phyloP scores from a whole-genome alignment of 2,329 filamentous ascomycete species.

The Tolypocladium cylindrosporum region DNA sequence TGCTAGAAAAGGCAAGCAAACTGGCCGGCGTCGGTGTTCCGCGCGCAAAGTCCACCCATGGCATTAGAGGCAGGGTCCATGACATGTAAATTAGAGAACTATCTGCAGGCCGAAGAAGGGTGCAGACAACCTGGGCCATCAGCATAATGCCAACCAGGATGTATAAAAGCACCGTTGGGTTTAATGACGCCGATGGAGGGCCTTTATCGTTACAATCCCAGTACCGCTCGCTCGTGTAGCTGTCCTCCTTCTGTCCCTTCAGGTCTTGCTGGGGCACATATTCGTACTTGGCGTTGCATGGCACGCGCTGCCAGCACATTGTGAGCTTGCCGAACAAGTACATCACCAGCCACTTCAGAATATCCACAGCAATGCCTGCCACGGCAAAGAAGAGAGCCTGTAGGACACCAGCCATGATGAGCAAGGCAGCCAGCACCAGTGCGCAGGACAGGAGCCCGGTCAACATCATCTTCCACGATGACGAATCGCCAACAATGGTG shows the following conservation, averaged over 20 bases:
- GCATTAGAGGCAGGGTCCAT: slow-evolving; percentile 20
- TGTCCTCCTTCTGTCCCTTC: background rate
- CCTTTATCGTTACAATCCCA: background rate
- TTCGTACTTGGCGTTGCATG: background rate
- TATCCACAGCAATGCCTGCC: background rate
- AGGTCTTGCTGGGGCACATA: background rate
- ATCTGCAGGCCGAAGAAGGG: slow-evolving; percentile 14
- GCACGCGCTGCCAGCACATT: background rate
- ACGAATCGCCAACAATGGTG: slow-evolving; percentile 18
- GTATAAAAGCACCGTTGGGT: background rate
- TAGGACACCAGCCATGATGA: background rate
- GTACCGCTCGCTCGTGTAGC: background rate
- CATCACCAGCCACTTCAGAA: background rate
- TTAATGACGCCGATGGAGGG: background rate
- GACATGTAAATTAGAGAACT: slow-evolving; percentile 20
- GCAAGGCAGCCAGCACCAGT: background rate
- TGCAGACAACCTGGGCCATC: slow-evolving; percentile 11
- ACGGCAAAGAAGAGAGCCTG: background rate
- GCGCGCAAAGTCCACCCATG: slow-evolving; percentile 20
- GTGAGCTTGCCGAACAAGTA: background rate
- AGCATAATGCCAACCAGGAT: slow-evolving; percentile 5
- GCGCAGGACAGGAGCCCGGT: slow-evolving; percentile 12
- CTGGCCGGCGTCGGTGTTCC: slow-evolving; percentile 20
- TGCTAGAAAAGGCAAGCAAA: background rate
- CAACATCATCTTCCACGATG: slow-evolving; percentile 17